Conservation (phyloP, 495 filamentous ascomycete genomes). For the Penicillium cinerascens region DNA sequence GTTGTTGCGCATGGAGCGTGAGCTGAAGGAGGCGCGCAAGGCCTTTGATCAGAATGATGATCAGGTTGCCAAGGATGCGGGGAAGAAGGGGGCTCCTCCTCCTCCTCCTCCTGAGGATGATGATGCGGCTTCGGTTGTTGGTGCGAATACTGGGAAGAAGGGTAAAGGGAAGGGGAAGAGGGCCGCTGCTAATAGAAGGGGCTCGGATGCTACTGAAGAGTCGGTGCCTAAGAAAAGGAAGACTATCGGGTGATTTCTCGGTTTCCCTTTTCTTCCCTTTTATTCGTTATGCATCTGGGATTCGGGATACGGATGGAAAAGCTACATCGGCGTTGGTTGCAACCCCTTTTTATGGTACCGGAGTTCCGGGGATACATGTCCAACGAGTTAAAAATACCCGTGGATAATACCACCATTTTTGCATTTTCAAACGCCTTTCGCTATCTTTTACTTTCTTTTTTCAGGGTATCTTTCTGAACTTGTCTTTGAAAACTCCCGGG, state of each 20-base stretch:
- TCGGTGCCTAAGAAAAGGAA: conserved; percentile 43
- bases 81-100: conserved; percentile 30
- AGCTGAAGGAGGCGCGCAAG: conserved; percentile 72
- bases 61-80: conserved; percentile 43
- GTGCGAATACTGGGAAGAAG: conserved; percentile 29
- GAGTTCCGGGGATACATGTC: not conserved
- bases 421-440: not conserved
- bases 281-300: not conserved
- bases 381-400: conserved; percentile 5
- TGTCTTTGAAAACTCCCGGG: too few relatives aligned
- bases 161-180: conserved; percentile 43
- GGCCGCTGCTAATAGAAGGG: conserved; percentile 26
- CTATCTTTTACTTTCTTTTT: too few relatives aligned
- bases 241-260: conserved; percentile 19
- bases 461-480: too few relatives aligned
- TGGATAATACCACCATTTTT: not conserved
- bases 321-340: not conserved
- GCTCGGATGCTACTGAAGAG: conserved; percentile 45
- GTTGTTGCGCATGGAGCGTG: conserved; percentile 73
- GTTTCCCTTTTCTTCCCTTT: not conserved
- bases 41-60: conserved; percentile 58
- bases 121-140: conserved; percentile 20
- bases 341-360: conserved; percentile 1
- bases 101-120: conserved; percentile 9
- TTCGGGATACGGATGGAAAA: not conserved